phyloP scores from a whole-genome alignment of 306 rosid species.

The Arachis stenosperma region DNA sequence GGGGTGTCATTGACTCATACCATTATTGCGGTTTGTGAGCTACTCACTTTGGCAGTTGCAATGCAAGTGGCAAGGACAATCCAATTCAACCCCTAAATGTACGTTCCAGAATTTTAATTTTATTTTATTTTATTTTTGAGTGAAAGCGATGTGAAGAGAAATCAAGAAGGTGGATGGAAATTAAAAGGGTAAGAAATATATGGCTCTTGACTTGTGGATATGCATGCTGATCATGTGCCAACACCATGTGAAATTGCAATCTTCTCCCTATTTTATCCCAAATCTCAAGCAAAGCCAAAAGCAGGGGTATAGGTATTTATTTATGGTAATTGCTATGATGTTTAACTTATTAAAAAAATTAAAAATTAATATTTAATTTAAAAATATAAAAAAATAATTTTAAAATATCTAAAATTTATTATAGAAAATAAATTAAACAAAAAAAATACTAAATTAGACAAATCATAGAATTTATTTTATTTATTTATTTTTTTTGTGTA shows the following conservation, averaged over 20 bases:
- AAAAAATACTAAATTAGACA: no score
- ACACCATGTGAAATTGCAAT: constrained; percentile 7
- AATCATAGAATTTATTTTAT: no score
- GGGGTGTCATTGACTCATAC: constrained; percentile 27
- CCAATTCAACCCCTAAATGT: constrained; percentile 20
- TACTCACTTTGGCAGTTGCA: constrained; percentile 40
- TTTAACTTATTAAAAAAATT: no score
- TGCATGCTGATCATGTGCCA: constrained; percentile 18
- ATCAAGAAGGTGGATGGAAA: constrained; percentile 1
- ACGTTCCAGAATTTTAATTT: neutral
- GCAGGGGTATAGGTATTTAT: neutral
- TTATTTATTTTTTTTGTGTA: no score
- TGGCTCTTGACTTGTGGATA: constrained; percentile 37
- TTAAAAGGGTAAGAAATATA: constrained; percentile 35
- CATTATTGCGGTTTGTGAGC: constrained; percentile 34
- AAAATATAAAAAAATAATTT: no score
- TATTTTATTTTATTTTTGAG: neutral
- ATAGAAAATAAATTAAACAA: no score
- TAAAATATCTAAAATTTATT: no score
- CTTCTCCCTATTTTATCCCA: neutral
- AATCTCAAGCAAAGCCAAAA: constrained; percentile 22
- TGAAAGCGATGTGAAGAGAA: constrained; percentile 28
- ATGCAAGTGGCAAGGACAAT: constrained; percentile 43
- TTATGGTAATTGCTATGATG: no score
- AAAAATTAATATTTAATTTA: no score